Conservation (phyloP, 2,329 filamentous ascomycete genomes). For the Aspergillus cejpii region DNA sequence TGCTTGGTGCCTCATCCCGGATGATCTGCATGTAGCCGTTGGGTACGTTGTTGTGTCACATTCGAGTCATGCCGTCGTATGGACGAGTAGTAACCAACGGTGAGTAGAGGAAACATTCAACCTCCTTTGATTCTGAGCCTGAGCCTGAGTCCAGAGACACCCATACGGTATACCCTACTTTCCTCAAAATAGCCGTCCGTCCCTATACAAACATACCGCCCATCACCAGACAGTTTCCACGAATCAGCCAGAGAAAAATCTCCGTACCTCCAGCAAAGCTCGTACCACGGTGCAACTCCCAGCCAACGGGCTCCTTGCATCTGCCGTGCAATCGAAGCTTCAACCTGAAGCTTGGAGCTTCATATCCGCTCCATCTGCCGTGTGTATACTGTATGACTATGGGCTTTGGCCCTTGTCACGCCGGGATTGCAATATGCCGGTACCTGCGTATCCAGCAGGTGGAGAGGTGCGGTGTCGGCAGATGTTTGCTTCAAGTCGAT, state of each 20-base stretch:
- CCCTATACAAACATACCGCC: too few species aligned
- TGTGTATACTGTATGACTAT: background rate
- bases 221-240: too few species aligned
- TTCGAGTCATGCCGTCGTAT: constrained; percentile 3
- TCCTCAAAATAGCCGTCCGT: background rate
- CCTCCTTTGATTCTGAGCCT: too few species aligned
- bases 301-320: constrained; percentile 13
- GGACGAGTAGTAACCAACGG: background rate
- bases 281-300: background rate
- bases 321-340: constrained; percentile 1
- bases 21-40: constrained; percentile 19
- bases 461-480: background rate
- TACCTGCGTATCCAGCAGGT: background rate
- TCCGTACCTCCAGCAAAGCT: too few species aligned
- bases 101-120: background rate
- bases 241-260: too few species aligned
- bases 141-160: too few species aligned
- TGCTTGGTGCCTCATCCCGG: constrained; percentile 9
- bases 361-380: background rate
- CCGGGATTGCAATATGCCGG: background rate
- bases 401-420: background rate
- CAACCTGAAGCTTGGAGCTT: background rate
- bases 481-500: background rate
- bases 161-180: background rate
- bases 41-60: constrained; percentile 21